Evolutionary conservation across 2,329 filamentous ascomycete species (phyloP), one percentile per base, ranked within the genome.

Genomic region (Aspergillus quadricinctus): DNA sequence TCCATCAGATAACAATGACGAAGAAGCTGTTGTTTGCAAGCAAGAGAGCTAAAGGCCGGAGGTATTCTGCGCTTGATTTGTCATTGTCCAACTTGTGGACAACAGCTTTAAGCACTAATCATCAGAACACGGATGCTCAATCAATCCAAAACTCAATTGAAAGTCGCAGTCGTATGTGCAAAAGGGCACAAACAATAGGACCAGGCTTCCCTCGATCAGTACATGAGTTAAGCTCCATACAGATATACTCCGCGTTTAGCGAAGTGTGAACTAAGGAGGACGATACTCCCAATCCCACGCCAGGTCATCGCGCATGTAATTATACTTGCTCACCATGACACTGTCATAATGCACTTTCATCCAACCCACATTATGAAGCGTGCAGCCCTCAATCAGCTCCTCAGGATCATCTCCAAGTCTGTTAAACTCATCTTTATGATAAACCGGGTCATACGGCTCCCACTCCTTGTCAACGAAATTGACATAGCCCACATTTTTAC

Each of bases 301-400:
- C 23, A 52, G 14, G 23, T 19, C 17, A 49, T 55, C 43, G 21
- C 25, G n/a, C 11, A 61, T 6, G n/a, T 56, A 10, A 23, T 53
- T 11, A 23, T 52, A 59, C 10, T 27, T 54, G 9, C 28, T 25
- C 21, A 56, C 3, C 56, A 56, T 17, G 11, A 48, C 56, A 19
- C 19, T 28, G 43, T 53, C 31, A 49, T 50, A 61, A 0, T 21
- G 25, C 17, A 60, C 48, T 8, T 58, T 63, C 59, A 62, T 63
- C 61, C 60, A 62, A 23, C 61, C 61, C n/a, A 63, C 60, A 45
- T 60, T 28, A 5, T 59, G 19, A 27, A 53, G 27, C 1, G 55
- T 58, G 56, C 50, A 62, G 11, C 57, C 57, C 35, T 63, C 60
- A 19, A 62, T 28, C 2, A 57, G 54, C 49, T 60, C 56, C 19